Evolutionary conservation across 1,284 basidiomycete genomes (phyloP).

Genomic region (Mycosarcoma mackinlayi): DNA sequence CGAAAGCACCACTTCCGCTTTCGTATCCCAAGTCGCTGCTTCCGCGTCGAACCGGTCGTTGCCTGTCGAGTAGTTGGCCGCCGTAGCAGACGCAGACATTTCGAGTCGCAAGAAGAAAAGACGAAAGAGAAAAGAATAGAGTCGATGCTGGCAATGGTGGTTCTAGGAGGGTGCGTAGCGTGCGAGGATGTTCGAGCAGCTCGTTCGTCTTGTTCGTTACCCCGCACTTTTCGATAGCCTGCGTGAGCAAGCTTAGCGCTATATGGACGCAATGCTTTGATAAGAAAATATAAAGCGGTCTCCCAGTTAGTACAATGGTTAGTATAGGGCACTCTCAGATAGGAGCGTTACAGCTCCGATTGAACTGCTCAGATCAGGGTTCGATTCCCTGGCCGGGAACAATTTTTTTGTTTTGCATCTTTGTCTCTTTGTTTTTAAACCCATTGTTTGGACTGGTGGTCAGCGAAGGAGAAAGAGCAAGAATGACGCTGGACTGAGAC

Average conservation of each 20-base stretch:
- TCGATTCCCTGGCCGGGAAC: conserved; percentile 54
- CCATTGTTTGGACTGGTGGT: too few species aligned
- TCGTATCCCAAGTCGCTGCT: conserved; percentile 41
- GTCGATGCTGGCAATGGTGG: too few species aligned
- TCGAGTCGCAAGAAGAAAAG: too few species aligned
- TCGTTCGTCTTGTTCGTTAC: background rate
- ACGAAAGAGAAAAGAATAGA: too few species aligned
- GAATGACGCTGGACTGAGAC: too few species aligned
- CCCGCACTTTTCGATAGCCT: too few species aligned
- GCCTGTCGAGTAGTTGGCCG: conserved; percentile 42
- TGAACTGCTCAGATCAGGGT: conserved; percentile 49
- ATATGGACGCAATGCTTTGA: background rate
- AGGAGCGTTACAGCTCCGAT: background rate
- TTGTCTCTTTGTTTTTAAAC: background rate
- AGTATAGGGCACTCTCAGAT: conserved; percentile 44
- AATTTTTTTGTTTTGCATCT: conserved; percentile 11
- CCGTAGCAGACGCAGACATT: background rate
- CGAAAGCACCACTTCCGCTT: conserved; percentile 41
- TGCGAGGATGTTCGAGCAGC: background rate
- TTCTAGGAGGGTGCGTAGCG: background rate
- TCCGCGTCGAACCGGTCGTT: conserved; percentile 47
- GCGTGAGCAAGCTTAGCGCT: too few species aligned
- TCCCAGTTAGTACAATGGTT: conserved; percentile 49
- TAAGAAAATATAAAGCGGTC: background rate
- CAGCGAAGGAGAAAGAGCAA: background rate